A percentile compares a stretch with the other conserved stretches of the same genome.
These are phyloP conservation scores for Byssochlamys sp. DNA, from an alignment of 2,329 filamentous ascomycete genomes.

Conservation along the genomic window DNA sequence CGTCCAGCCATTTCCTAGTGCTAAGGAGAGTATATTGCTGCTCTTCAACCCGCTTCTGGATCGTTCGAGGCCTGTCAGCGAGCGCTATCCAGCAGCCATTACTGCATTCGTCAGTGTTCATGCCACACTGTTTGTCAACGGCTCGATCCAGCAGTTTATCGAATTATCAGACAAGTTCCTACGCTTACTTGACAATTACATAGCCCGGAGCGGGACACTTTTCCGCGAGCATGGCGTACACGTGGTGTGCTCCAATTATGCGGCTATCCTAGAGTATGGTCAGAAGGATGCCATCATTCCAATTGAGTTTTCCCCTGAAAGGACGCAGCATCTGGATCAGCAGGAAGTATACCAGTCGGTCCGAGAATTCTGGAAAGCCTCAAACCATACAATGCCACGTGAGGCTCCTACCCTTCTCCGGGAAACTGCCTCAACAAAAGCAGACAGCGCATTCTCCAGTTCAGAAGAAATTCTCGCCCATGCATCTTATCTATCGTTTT, in stretches of 20 bases:
- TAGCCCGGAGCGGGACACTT: conserved; percentile 37
- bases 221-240: conserved; percentile 48
- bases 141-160: conserved; percentile 29
- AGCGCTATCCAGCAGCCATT: conserved; percentile 30
- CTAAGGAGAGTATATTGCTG: conserved; percentile 47
- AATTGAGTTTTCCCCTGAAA: conserved; percentile 16
- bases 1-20: conserved; percentile 46
- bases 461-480: conserved; percentile 23
- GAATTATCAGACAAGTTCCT: conserved; percentile 33
- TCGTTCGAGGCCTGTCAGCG: conserved; percentile 20
- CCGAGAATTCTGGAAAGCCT: conserved; percentile 13
- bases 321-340: conserved; percentile 7
- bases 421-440: neutral
- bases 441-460: conserved; percentile 6
- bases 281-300: conserved; percentile 24
- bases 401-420: neutral
- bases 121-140: conserved; percentile 38
- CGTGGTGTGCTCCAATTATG: conserved; percentile 46
- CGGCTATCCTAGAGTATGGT: conserved; percentile 48
- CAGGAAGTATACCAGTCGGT: conserved; percentile 11
- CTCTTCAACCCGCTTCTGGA: conserved; percentile 45
- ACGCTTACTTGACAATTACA: conserved; percentile 37
- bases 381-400: neutral
- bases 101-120: conserved; percentile 46
- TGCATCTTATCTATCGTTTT: conserved; percentile 32